Base-by-base conservation (phyloP, 768 basidiomycete species). In the Tricholoma bakamatsutake region DNA sequence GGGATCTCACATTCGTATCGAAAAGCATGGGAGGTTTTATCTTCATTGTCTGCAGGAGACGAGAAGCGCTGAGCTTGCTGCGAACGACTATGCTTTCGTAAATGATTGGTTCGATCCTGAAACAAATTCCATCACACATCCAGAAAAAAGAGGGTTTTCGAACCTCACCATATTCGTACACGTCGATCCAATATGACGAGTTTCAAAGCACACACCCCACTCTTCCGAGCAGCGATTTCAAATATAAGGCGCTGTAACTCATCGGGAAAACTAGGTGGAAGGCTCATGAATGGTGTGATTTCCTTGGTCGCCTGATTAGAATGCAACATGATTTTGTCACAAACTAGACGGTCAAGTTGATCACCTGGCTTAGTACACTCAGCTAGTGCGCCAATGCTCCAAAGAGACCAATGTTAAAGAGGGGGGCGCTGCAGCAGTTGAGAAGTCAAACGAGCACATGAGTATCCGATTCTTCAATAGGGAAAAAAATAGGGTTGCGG, bases 91-190 rank as follows among this genome's bases (percentile, higher is more conserved):
- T 57, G 50, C 62, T 65, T 58, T 65, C 60, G 34, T 69, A 69
- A 10, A 69, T 55, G 27, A 69, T 66, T 18, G 65, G 67, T 35
- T 66, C 61, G 37, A 67, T 62, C 67, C 68, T 69, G 12, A 17
- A 35, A 21, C 39, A 18, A 34, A 30, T 27, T 24, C 3, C 30
- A 42, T 39, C 13, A 56, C 39, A 12, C 9, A 30, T 35, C 15
- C 5, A 10, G 35, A 52, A 43, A 13, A 31, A 51, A 24, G n/a
- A n/a, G n/a, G 13, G 34, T 39, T 13, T 18, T 18, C 12, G 39
- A 17, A 34, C 13, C 68, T 37, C 50, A 69, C 69, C 68, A 69
- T 24, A 34, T 50, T 31, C 61, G 60, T 21, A 66, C 64, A 56
- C 65, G 59, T 8, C 59, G 55, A n/a, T 67, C 60, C 21, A 69